A percentile compares a stretch with the other conserved stretches of the same genome.
Conservation (phyloP, 345 rosid genomes). For the Draba incana region DNA sequence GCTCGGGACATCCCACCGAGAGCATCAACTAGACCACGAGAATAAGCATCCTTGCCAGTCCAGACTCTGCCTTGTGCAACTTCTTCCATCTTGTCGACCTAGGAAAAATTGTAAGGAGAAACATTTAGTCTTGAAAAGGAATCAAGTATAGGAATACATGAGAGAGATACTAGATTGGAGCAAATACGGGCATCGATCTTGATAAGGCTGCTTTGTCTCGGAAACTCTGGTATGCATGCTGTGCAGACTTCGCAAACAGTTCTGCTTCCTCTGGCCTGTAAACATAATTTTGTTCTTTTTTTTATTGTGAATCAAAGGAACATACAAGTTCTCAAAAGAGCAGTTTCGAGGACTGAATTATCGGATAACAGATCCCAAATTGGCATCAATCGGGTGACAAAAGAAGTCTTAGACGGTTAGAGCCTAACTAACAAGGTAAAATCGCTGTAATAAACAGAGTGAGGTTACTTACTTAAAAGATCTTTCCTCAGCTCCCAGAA, state of each 20-base stretch:
- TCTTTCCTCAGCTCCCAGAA: constrained; percentile 83
- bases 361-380: constrained; percentile 1
- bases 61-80: constrained; percentile 99
- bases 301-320: constrained; percentile 6
- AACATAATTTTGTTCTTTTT: constrained; percentile 21
- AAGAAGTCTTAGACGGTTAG: background rate
- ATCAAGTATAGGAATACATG: background rate
- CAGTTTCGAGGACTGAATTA: constrained; percentile 15
- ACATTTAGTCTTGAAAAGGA: constrained; percentile 1
- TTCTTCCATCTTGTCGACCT: constrained; percentile 92
- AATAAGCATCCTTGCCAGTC: constrained; percentile 90
- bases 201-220: constrained; percentile 89
- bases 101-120: constrained; percentile 13
- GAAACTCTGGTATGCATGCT: constrained; percentile 76
- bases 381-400: constrained; percentile 19
- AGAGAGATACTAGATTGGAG: constrained; percentile 22
- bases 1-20: constrained; percentile 88
- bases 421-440: constrained; percentile 8
- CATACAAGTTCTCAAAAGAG: constrained; percentile 6
- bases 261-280: constrained; percentile 91
- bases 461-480: constrained; percentile 67
- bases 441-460: constrained; percentile 3
- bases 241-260: constrained; percentile 82
- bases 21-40: constrained; percentile 82
- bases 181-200: constrained; percentile 81